Percentiles rank a stretch among this genome's conserved stretches.
phyloP scores from a whole-genome alignment of 352 stramenopile genomes.

The Phytophthora tentaculata region DNA sequence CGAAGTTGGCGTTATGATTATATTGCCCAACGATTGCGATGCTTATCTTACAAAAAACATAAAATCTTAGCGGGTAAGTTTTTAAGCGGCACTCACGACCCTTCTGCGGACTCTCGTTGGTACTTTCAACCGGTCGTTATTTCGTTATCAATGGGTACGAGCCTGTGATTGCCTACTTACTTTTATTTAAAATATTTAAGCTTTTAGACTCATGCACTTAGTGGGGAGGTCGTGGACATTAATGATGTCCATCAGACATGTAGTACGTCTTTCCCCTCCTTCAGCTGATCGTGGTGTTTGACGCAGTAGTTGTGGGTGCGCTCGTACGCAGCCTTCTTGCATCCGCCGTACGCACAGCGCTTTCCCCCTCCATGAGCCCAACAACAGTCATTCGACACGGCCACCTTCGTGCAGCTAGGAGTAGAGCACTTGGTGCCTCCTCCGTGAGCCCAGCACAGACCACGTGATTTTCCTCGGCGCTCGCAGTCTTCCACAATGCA shows the following conservation, averaged over 20 bases:
- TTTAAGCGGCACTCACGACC: too few species aligned
- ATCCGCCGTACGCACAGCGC: slow-evolving; percentile 38
- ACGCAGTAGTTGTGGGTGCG: slow-evolving; percentile 51
- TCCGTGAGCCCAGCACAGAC: slow-evolving; percentile 54
- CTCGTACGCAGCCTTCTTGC: slow-evolving; percentile 43
- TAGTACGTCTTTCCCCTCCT: not conserved
- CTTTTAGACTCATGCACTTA: not conserved
- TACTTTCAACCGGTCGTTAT: too few species aligned
- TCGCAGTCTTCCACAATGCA: slow-evolving; percentile 43
- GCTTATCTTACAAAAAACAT: too few species aligned
- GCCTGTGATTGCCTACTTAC: too few species aligned
- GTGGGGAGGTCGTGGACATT: not conserved
- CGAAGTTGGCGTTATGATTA: too few species aligned
- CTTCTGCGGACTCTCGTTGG: too few species aligned
- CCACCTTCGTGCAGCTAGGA: slow-evolving; percentile 39
- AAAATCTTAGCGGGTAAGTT: too few species aligned
- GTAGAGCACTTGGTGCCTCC: slow-evolving; percentile 46
- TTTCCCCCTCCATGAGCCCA: slow-evolving; percentile 55
- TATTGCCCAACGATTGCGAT: too few species aligned
- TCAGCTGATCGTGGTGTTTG: slow-evolving; percentile 37
- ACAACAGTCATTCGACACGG: slow-evolving; percentile 47
- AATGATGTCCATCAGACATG: not conserved
- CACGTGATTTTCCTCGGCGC: slow-evolving; percentile 51
- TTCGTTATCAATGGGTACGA: too few species aligned
- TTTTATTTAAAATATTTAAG: too few species aligned